These are phyloP conservation scores for Talaromyces sp. DNA, from an alignment of 2,329 filamentous ascomycete genomes.

Conservation along the genomic window DNA sequence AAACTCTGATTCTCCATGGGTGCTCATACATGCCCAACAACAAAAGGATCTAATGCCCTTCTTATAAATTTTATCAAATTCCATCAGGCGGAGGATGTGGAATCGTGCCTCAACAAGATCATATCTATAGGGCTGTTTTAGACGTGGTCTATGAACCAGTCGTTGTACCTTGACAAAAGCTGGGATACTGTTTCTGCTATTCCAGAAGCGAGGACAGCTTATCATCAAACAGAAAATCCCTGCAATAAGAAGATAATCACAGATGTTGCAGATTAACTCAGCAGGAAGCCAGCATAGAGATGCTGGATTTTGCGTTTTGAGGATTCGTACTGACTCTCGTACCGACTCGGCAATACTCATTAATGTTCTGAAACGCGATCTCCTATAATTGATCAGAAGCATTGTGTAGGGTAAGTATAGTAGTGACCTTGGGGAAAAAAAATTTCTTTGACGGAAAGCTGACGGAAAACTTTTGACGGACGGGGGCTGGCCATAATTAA, in stretches of 20 bases:
- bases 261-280: slow-evolving; percentile 4
- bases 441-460: no score
- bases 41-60: neutral
- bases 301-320: neutral
- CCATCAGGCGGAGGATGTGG: slow-evolving; percentile 6
- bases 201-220: slow-evolving; percentile 3
- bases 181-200: slow-evolving; percentile 6
- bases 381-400: no score
- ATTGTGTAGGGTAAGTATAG: no score
- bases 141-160: neutral
- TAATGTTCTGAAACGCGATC: neutral
- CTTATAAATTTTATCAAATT: neutral
- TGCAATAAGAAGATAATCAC: neutral
- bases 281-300: slow-evolving; percentile 5
- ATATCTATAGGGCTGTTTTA: neutral
- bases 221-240: slow-evolving; percentile 9
- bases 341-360: slow-evolving; percentile 3
- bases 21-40: slow-evolving; percentile 7
- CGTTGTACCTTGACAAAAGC: slow-evolving; percentile 1
- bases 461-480: no score
- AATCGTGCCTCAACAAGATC: slow-evolving; percentile 4
- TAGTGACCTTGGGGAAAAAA: no score
- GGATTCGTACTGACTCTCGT: slow-evolving; percentile 1
- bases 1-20: neutral
- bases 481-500: no score